Conservation (phyloP, 2,329 filamentous ascomycete species). For the Diaporthe sp. region DNA sequence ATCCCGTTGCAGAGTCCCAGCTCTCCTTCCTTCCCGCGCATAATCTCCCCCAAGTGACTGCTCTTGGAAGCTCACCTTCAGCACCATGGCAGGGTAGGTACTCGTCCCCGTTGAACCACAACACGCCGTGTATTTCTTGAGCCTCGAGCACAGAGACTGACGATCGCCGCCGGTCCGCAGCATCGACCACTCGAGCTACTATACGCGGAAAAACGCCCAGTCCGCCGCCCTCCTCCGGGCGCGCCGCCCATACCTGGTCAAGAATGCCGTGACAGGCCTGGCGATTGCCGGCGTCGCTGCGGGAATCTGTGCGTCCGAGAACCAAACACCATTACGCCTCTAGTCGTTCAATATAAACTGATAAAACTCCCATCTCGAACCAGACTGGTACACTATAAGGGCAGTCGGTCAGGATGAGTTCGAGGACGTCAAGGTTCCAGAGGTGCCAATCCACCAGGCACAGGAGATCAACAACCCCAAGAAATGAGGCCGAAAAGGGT, state of each 20-base stretch:
- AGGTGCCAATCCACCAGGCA: slow-evolving; percentile 63
- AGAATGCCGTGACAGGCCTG: slow-evolving; percentile 87
- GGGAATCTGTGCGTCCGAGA: slow-evolving; percentile 80
- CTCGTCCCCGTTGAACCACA: not conserved
- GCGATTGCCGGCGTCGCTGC: slow-evolving; percentile 81
- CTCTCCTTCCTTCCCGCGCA: not conserved
- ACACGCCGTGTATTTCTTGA: not conserved
- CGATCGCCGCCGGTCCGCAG: slow-evolving; percentile 42
- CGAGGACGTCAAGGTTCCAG: slow-evolving; percentile 92
- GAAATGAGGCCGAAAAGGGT: slow-evolving; percentile 29
- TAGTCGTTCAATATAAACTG: not conserved
- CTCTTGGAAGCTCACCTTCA: slow-evolving; percentile 3
- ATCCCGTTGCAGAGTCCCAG: not conserved
- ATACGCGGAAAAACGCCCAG: slow-evolving; percentile 88
- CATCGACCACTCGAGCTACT: slow-evolving; percentile 79
- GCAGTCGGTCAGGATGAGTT: slow-evolving; percentile 97
- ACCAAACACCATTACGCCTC: not conserved
- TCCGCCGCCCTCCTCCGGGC: slow-evolving; percentile 91
- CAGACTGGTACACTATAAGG: slow-evolving; percentile 75
- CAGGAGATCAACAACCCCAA: slow-evolving; percentile 46
- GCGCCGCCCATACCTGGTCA: slow-evolving; percentile 90
- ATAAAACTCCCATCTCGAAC: not conserved
- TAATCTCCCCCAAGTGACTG: not conserved
- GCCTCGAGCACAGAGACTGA: not conserved
- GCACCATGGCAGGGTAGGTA: slow-evolving; percentile 39